Base-by-base conservation (phyloP, 179 eudicot species). In the Corrigiola litoralis region DNA sequence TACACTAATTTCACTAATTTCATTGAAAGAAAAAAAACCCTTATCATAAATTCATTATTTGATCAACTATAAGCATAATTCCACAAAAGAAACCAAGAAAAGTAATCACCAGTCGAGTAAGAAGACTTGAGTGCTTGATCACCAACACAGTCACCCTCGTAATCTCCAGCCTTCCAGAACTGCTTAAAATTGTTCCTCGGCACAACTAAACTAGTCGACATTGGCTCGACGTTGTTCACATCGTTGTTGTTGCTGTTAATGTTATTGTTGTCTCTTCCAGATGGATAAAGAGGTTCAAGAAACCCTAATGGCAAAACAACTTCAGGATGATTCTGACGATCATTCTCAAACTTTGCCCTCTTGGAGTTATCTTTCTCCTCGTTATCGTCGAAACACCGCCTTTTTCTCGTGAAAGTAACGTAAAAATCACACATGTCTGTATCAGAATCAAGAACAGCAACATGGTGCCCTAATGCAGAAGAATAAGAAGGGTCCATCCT, bases 151-250 rank as follows among this genome's bases (percentile, higher is more conserved):
- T n/a, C 13, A 36, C 45, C 75, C 38, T 84, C 84, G 50, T 80
- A 82, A 44, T 82, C 87, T 9, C 94, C 89, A 0, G 94, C 89
- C 68, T 82, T 87, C 94, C 89, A 87, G 44, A 87, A 87, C 77
- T 87, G 89, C 68, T 74, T 84, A 36, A 69, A 72, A 17, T 69
- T 38, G 51, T 32, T 38, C 16, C 24, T 27, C 6, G 24, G 34
- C 29, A 17, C 54, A n/a, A 13, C 40, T 11, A 38, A 40, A 37
- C 14, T 40, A 11, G 17, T 41, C 28, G 50, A 31, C 61, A 46
- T 17, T 38, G 10, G 4, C 5, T 18, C 48, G 14, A n/a, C 21
- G 9, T 2, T 12, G 0, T 9, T 42, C 9, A 17, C 6, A 27
- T 4, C n/a, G 16, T 21, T 14, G 18, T 20, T 55, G 13, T 3